A percentile compares a stretch with the other conserved stretches of the same genome.
Evolutionary conservation across 768 basidiomycete genomes (phyloP).

Genomic region (Daedalea quercina): DNA sequence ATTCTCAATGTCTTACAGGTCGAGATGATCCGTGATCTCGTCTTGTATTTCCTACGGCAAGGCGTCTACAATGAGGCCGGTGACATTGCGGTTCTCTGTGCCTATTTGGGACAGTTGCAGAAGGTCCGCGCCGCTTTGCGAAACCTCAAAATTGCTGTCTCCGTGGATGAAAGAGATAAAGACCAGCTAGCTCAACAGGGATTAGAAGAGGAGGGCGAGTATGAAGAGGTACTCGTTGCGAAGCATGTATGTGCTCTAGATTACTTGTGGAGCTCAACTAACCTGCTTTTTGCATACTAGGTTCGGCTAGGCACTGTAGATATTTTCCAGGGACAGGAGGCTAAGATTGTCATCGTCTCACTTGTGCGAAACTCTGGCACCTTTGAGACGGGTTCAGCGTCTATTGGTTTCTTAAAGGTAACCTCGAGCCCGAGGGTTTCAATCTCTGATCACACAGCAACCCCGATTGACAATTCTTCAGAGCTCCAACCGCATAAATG

Average conservation of each 20-base stretch:
- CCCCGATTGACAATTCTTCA: neutral
- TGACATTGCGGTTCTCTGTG: constrained; percentile 49
- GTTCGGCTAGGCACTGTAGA: constrained; percentile 70
- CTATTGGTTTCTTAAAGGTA: constrained; percentile 74
- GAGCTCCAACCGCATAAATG: constrained; percentile 24
- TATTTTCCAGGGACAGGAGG: constrained; percentile 75
- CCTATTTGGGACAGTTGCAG: constrained; percentile 45
- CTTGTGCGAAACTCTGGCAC: constrained; percentile 64
- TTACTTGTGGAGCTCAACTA: constrained; percentile 7
- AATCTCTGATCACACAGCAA: too few relatives aligned
- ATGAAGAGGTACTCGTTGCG: constrained; percentile 43
- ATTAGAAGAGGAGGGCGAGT: constrained; percentile 25
- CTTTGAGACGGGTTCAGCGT: constrained; percentile 8
- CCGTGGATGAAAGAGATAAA: constrained; percentile 66
- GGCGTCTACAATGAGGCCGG: constrained; percentile 40
- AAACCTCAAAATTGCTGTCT: constrained; percentile 44
- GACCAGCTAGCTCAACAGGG: constrained; percentile 51
- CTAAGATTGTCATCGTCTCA: constrained; percentile 65
- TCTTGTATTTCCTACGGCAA: constrained; percentile 45
- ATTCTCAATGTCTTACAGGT: constrained; percentile 18
- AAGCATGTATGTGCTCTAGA: constrained; percentile 34
- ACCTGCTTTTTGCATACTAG: too few relatives aligned
- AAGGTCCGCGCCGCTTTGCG: constrained; percentile 35
- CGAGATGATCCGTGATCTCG: constrained; percentile 45
- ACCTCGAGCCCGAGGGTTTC: neutral